Percentiles rank a stretch among this genome's conserved stretches.
Conservation (phyloP, 2,329 filamentous ascomycete genomes). For the Epichloe amarillans region DNA sequence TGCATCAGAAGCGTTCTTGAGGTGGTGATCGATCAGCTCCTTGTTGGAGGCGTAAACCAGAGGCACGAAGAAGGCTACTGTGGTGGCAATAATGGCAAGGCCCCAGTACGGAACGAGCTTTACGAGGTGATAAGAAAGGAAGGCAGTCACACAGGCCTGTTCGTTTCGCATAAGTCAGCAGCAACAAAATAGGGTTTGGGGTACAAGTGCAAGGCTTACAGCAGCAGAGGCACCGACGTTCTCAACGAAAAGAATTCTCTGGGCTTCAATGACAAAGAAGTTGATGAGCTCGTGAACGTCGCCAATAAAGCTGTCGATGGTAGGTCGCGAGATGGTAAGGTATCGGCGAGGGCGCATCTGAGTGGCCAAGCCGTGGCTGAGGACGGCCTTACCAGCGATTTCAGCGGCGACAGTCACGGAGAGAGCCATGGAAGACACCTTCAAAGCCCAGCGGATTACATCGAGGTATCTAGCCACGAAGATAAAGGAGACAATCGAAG, state of each 20-base stretch:
- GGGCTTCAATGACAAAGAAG: slow-evolving; percentile 58
- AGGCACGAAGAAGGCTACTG: slow-evolving; percentile 46
- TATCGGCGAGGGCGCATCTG: slow-evolving; percentile 55
- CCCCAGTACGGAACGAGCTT: slow-evolving; percentile 61
- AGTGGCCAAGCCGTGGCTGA: slow-evolving; percentile 48
- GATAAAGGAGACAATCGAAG: slow-evolving; percentile 43
- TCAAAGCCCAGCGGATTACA: slow-evolving; percentile 50
- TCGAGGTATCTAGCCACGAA: slow-evolving; percentile 53
- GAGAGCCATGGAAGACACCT: slow-evolving; percentile 50
- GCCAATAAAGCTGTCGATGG: slow-evolving; percentile 45
- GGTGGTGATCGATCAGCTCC: slow-evolving; percentile 53
- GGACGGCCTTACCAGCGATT: slow-evolving; percentile 43
- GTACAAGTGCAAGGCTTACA: slow-evolving; percentile 30
- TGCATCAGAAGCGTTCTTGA: slow-evolving; percentile 43
- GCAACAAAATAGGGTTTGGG: slow-evolving; percentile 7
- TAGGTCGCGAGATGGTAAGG: slow-evolving; percentile 51
- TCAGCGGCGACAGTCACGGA: slow-evolving; percentile 48
- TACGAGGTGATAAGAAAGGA: slow-evolving; percentile 54
- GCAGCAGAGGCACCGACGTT: slow-evolving; percentile 46
- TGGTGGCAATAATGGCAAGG: slow-evolving; percentile 46
- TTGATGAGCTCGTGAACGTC: slow-evolving; percentile 57
- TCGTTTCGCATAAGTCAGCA: not conserved
- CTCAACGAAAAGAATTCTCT: slow-evolving; percentile 56
- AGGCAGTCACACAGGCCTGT: slow-evolving; percentile 45
- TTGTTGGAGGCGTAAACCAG: slow-evolving; percentile 55